Percentiles rank a stretch among this genome's conserved stretches.
Evolutionary conservation across 2,329 filamentous ascomycete genomes (phyloP).

Genomic region (Venturia asperata): DNA sequence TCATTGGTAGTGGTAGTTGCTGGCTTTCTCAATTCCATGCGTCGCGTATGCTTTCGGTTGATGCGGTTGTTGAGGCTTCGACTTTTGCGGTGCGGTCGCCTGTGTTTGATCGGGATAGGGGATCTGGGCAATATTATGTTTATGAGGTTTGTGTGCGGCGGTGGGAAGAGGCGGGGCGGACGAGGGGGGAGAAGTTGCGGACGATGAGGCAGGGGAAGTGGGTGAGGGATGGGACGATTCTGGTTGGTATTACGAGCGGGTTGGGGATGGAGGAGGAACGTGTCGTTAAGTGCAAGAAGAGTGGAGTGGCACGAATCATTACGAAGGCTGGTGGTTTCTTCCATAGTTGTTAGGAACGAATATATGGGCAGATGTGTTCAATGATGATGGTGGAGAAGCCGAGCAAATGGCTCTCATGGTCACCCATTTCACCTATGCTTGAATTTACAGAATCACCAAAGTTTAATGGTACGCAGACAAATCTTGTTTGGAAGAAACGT

Average conservation of each 20-base stretch:
- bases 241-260: background rate
- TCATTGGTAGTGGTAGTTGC: background rate
- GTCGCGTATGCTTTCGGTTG: background rate
- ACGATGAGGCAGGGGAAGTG: background rate
- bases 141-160: background rate
- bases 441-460: background rate
- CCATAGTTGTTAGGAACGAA: background rate
- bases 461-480: background rate
- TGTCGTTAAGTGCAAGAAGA: background rate
- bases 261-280: background rate
- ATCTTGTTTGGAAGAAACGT: background rate
- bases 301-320: background rate
- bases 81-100: background rate
- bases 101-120: background rate
- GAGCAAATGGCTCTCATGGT: slow-evolving; percentile 18
- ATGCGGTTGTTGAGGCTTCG: background rate
- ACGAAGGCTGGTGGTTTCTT: slow-evolving; percentile 1
- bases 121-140: background rate
- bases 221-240: background rate
- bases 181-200: background rate
- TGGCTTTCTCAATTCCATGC: background rate
- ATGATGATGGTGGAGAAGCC: background rate
- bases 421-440: slow-evolving; percentile 7
- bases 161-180: background rate
- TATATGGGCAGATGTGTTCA: background rate